Evolutionary conservation across 2,329 filamentous ascomycete species (phyloP).

Genomic region (Bipolaris bicolor): DNA sequence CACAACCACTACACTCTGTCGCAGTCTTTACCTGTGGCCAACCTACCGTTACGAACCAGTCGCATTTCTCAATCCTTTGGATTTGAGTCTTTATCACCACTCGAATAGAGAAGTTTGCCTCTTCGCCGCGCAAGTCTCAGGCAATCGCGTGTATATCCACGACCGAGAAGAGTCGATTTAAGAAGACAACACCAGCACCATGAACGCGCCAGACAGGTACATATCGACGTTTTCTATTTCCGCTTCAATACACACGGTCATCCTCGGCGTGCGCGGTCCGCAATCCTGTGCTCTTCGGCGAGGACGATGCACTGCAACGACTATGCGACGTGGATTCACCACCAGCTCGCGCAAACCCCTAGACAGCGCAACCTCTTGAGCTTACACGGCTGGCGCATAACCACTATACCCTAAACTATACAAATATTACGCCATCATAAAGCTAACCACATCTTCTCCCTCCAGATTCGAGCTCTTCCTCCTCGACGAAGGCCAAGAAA

Average conservation of each 20-base stretch:
- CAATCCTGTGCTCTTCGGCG: neutral
- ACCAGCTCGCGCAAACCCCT: conserved; percentile 3
- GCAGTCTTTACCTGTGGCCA: neutral
- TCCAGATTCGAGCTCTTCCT: conserved; percentile 91
- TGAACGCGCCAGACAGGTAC: conserved; percentile 50
- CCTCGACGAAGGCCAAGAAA: conserved; percentile 86
- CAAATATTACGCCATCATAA: conserved; percentile 9
- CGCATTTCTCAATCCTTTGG: neutral
- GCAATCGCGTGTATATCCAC: neutral
- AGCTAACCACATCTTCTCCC: conserved; percentile 24
- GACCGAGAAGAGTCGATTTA: conserved; percentile 10
- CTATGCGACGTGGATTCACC: conserved; percentile 2
- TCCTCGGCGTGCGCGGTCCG: conserved; percentile 13
- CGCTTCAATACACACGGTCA: neutral
- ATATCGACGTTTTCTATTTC: conserved; percentile 11
- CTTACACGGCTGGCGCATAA: neutral
- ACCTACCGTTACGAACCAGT: neutral
- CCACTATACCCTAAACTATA: neutral
- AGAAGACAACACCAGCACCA: conserved; percentile 24
- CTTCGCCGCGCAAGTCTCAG: conserved; percentile 5
- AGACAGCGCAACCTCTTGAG: neutral
- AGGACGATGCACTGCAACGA: neutral
- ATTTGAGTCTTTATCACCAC: neutral
- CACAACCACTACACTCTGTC: conserved; percentile 1
- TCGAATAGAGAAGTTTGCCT: neutral